Evolutionary conservation across 2,329 filamentous ascomycete genomes (phyloP).

Genomic region (Fusarium marasasianum): DNA sequence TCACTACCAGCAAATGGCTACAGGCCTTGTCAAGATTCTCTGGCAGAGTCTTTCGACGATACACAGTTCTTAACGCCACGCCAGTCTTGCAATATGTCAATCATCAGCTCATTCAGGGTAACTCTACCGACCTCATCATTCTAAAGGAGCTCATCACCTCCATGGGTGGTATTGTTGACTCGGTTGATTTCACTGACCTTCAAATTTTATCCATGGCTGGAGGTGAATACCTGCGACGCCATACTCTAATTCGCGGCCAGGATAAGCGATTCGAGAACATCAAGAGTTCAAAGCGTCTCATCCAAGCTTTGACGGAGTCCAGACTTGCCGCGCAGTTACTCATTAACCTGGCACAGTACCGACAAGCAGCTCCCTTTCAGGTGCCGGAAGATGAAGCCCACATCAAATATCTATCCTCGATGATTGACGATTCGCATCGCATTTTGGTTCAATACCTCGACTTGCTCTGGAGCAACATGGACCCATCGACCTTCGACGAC

Average conservation of each 20-base stretch:
- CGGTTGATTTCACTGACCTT: constrained; percentile 86
- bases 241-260: constrained; percentile 81
- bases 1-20: constrained; percentile 90
- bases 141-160: constrained; percentile 88
- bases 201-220: constrained; percentile 91
- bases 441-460: constrained; percentile 90
- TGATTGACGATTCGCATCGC: constrained; percentile 89
- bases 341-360: constrained; percentile 90
- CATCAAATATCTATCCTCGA: constrained; percentile 87
- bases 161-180: constrained; percentile 93
- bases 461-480: constrained; percentile 81
- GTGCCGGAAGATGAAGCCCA: constrained; percentile 77
- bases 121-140: constrained; percentile 90
- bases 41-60: constrained; percentile 88
- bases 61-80: constrained; percentile 82
- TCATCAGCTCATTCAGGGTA: constrained; percentile 81
- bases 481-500: constrained; percentile 78
- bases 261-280: constrained; percentile 83
- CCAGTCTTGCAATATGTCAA: constrained; percentile 92
- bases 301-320: constrained; percentile 80
- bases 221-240: constrained; percentile 79
- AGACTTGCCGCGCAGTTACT: constrained; percentile 83
- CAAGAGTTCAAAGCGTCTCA: constrained; percentile 79
- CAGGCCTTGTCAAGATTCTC: constrained; percentile 90
- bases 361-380: constrained; percentile 84